Conservation (phyloP, 306 rosid genomes). For the Trifolium subterraneum region DNA sequence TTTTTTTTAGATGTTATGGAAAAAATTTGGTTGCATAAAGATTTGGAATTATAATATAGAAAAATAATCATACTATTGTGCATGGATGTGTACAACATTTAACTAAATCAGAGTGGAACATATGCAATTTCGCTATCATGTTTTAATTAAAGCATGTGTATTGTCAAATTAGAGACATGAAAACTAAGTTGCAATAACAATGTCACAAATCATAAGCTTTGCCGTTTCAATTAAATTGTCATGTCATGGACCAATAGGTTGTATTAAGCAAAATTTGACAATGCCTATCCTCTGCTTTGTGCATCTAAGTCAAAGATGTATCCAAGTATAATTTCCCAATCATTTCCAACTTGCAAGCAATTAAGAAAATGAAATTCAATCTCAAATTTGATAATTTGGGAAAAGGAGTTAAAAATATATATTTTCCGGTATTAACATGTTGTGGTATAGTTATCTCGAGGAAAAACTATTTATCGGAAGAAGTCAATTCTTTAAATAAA, state of each 20-base stretch:
- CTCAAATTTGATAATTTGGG: neutral
- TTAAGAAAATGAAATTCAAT: conserved; percentile 1
- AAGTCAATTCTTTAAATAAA: too few species aligned
- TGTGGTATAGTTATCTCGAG: neutral
- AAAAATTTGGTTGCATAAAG: too few species aligned
- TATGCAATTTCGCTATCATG: conserved; percentile 36
- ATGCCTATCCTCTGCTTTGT: conserved; percentile 18
- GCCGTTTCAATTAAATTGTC: conserved; percentile 11
- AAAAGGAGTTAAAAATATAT: neutral
- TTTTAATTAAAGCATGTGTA: conserved; percentile 5
- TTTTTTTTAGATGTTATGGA: too few species aligned
- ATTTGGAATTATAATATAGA: too few species aligned
- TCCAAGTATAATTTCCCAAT: neutral
- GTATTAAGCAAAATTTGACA: neutral
- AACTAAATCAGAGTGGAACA: conserved; percentile 24
- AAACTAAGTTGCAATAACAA: conserved; percentile 5
- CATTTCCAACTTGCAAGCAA: conserved; percentile 2
- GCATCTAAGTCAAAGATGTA: neutral
- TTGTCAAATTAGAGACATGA: conserved; percentile 21
- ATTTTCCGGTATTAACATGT: neutral
- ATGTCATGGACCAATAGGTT: neutral
- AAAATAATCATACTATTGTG: too few species aligned
- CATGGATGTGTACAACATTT: neutral
- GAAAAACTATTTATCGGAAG: too few species aligned
- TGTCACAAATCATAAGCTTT: neutral